A percentile compares a stretch with the other conserved stretches of the same genome.
Conservation (phyloP, 1,284 basidiomycete genomes). For the Trichosporon sp. region DNA sequence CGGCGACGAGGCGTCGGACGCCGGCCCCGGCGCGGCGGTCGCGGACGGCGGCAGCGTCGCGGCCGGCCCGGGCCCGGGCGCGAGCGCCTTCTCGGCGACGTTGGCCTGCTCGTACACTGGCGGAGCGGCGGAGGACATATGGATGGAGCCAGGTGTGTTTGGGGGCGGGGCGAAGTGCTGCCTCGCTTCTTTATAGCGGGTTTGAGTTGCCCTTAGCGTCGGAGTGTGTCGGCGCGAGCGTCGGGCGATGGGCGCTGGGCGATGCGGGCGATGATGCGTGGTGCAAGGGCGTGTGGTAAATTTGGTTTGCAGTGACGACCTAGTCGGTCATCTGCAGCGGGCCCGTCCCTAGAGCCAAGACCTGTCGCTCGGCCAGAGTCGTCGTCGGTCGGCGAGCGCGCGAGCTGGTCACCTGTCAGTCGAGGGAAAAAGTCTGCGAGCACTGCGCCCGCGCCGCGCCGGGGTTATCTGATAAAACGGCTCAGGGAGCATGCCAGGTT, state of each 20-base stretch:
- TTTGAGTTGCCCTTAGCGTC: too few species aligned
- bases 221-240: too few species aligned
- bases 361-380: not conserved
- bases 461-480: constrained; percentile 1
- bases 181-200: not conserved
- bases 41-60: not conserved
- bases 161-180: too few species aligned
- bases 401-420: too few species aligned
- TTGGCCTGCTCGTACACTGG: not conserved
- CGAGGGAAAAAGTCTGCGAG: not conserved
- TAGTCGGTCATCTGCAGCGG: not conserved
- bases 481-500: too few species aligned
- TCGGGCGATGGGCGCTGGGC: not conserved
- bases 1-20: not conserved
- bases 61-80: not conserved
- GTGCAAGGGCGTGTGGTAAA: too few species aligned
- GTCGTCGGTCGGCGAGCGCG: too few species aligned
- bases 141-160: not conserved
- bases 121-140: not conserved
- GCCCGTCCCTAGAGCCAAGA: not conserved
- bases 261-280: not conserved
- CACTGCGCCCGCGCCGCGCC: not conserved
- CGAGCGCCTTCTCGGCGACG: not conserved
- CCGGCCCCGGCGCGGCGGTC: not conserved
- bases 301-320: not conserved